phyloP scores from a whole-genome alignment of 306 rosid species.

The Boehmeria nivea region DNA sequence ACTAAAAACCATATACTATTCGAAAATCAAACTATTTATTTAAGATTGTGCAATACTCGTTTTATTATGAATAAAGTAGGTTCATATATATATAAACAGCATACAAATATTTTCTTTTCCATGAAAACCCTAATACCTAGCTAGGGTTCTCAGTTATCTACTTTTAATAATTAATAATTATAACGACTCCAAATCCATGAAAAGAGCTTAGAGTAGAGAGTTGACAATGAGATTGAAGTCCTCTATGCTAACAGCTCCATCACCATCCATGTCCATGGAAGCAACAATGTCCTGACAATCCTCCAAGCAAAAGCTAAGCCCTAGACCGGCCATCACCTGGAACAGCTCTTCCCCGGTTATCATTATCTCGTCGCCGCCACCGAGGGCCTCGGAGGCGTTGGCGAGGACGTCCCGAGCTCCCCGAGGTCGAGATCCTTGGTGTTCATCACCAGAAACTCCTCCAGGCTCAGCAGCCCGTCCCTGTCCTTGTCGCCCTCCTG shows the following conservation, averaged over 20 bases:
- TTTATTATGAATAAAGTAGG: no score
- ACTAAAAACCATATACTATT: no score
- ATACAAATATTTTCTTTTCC: no score
- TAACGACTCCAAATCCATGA: not conserved
- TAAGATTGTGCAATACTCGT: no score
- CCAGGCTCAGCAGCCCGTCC: slow-evolving; percentile 50
- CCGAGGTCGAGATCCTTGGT: slow-evolving; percentile 49
- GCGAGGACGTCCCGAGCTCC: slow-evolving; percentile 30
- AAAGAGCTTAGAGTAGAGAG: slow-evolving; percentile 28
- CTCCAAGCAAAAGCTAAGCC: slow-evolving; percentile 31
- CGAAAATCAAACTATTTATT: no score
- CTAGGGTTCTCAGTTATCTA: not conserved
- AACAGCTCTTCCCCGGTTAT: slow-evolving; percentile 52
- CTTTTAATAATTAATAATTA: not conserved
- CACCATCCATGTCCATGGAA: slow-evolving; percentile 63
- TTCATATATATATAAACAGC: no score
- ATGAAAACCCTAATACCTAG: not conserved
- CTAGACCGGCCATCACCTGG: slow-evolving; percentile 37
- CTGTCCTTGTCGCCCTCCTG: slow-evolving; percentile 52
- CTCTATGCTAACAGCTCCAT: slow-evolving; percentile 58
- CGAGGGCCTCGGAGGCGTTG: slow-evolving; percentile 41
- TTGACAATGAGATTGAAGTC: slow-evolving; percentile 51
- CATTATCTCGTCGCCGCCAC: slow-evolving; percentile 34
- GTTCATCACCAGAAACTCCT: slow-evolving; percentile 46
- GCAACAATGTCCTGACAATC: slow-evolving; percentile 49